These are phyloP conservation scores for Trametes villosa DNA, from an alignment of 768 basidiomycete species.

Conservation along the genomic window DNA sequence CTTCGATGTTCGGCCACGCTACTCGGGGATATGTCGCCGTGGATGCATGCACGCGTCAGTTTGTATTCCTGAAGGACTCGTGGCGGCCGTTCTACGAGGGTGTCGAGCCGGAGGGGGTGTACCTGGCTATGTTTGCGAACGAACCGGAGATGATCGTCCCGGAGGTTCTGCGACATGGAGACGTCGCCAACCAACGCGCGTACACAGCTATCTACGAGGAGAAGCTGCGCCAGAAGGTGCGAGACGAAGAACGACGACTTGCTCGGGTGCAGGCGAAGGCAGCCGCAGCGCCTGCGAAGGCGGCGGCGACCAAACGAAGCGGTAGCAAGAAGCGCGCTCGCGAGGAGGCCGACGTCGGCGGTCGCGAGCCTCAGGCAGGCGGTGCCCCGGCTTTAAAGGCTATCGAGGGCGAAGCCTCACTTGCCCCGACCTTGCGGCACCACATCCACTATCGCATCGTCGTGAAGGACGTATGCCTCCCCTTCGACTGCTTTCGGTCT, in stretches of 20 bases:
- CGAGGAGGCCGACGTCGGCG: too few relatives aligned
- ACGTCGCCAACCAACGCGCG: background rate
- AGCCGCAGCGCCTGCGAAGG: too few relatives aligned
- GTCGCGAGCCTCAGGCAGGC: too few relatives aligned
- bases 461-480: background rate
- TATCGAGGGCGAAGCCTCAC: too few relatives aligned
- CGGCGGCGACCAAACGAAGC: too few relatives aligned
- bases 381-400: too few relatives aligned
- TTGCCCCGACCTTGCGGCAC: background rate
- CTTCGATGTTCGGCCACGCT: background rate
- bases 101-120: slow-evolving; percentile 3
- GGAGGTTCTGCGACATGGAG: slow-evolving; percentile 13
- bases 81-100: slow-evolving; percentile 5
- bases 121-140: background rate
- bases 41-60: background rate
- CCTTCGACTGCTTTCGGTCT: background rate
- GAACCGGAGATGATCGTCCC: background rate
- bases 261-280: too few relatives aligned
- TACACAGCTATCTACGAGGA: background rate
- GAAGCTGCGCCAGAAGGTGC: too few relatives aligned
- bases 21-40: slow-evolving; percentile 13
- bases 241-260: too few relatives aligned
- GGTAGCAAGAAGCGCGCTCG: too few relatives aligned
- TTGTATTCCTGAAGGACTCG: slow-evolving; percentile 16
- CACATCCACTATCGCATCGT: slow-evolving; percentile 10